Evolutionary conservation across 768 basidiomycete genomes (phyloP).

Genomic region (Boletus edulis): DNA sequence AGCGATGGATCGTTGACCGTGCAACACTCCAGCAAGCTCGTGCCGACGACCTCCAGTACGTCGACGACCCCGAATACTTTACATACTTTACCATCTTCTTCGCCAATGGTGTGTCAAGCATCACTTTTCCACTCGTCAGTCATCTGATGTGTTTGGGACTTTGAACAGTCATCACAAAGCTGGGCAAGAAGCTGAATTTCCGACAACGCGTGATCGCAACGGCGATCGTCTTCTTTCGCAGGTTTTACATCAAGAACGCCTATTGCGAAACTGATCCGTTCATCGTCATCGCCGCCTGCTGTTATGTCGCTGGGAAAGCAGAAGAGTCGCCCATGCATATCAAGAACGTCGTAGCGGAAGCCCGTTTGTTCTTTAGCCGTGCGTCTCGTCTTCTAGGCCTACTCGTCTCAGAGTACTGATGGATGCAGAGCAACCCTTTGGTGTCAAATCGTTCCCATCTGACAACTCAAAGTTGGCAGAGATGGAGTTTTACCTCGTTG

Average conservation of each 20-base stretch:
- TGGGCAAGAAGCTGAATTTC: conserved; percentile 79
- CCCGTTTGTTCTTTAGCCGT: conserved; percentile 74
- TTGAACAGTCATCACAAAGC: conserved; percentile 71
- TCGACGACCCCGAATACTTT: conserved; percentile 73
- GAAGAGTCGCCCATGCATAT: conserved; percentile 96
- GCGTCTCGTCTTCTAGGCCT: conserved; percentile 25
- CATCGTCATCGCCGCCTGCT: conserved; percentile 88
- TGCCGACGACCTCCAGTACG: conserved; percentile 72
- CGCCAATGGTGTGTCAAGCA: conserved; percentile 58
- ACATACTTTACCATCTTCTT: conserved; percentile 88
- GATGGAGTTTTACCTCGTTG: conserved; percentile 98
- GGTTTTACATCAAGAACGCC: conserved; percentile 96
- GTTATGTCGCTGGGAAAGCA: conserved; percentile 95
- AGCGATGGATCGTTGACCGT: conserved; percentile 89
- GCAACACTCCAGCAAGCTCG: conserved; percentile 73
- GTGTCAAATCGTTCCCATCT: conserved; percentile 74
- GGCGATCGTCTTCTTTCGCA: conserved; percentile 89
- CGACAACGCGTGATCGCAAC: conserved; percentile 93
- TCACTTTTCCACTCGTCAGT: not conserved
- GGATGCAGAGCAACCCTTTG: conserved; percentile 58
- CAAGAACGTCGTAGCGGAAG: conserved; percentile 86
- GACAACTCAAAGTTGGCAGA: conserved; percentile 94
- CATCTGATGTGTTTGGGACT: not conserved
- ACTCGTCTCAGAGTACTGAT: not conserved
- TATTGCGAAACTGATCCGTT: conserved; percentile 97